Evolutionary conservation across 2,329 filamentous ascomycete species (phyloP), one percentile per base, ranked within the genome.

Genomic region (Hypoxylon sp.): DNA sequence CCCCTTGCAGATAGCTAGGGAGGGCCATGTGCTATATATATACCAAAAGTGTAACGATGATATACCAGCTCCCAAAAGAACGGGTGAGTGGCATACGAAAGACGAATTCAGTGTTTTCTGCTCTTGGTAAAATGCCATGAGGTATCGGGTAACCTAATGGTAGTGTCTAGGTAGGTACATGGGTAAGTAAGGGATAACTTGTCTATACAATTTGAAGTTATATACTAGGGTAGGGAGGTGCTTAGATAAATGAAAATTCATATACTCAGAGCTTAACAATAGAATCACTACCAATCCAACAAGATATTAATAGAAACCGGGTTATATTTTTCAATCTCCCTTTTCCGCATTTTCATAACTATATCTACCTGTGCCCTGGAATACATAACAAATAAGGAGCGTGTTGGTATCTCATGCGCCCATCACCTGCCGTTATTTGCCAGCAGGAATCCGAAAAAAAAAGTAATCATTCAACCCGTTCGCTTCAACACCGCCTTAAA

Each of bases 301-400:
- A 48, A 63, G 14, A 19, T 61, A 43, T 53, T 51, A 36, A 56
- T 10, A 21, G 21, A 51, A 58, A 57, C 14, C 38, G 50, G 13
- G 23, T 51, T 63, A 34, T 56, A 43, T 55, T 66, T 46, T 65
- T 43, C 62, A 66, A 63, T 64, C 41, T 59, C 65, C 62, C 66
- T 63, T 69, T 63, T 45, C 58, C 21, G 43, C 46, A 17, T 70
- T 61, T 56, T 60, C 14, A 68, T 19, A 65, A 51, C 64, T 68
- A 65, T 60, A 52, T 60, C 32, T 60, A 57, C 60, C 32, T 17
- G 19, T 30, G 38, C 10, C 53, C 41, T 66, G 49, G 32, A 60
- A 64, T 52, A 65, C 48, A 62, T 59, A 67, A 63, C 58, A 64
- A 36, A 59, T 67, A 70, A 65, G 61, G 67, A 69, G 65, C 41